Evolutionary conservation across 176 grass and related monocot species (phyloP).

Genomic region (Aegilops longissima): DNA sequence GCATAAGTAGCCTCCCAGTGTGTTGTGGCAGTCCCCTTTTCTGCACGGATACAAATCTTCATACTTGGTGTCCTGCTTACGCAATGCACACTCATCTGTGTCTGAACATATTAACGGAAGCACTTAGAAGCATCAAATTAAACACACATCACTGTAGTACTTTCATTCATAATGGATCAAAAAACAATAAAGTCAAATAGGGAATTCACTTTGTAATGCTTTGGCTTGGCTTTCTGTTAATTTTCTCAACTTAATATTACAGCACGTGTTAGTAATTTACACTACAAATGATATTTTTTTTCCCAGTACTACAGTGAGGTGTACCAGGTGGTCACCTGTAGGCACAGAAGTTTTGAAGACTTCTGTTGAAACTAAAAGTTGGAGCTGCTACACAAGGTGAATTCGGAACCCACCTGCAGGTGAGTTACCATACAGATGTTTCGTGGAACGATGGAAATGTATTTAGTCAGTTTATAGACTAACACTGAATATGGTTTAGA

Average conservation of each 20-base stretch:
- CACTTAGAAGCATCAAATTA: not conserved
- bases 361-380: not conserved
- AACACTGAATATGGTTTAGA: not conserved
- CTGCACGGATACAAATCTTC: not conserved
- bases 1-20: not conserved
- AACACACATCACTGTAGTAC: not conserved
- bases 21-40: not conserved
- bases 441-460: not conserved
- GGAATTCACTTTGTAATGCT: not conserved
- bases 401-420: not conserved
- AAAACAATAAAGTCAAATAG: not conserved
- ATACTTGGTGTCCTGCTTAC: not conserved
- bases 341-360: not conserved
- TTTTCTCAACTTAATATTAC: not conserved
- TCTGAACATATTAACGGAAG: not conserved
- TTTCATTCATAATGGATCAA: not conserved
- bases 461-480: not conserved
- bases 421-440: not conserved
- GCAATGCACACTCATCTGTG: constrained; percentile 2
- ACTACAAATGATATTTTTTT: not conserved
- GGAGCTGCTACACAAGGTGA: not conserved
- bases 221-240: not conserved
- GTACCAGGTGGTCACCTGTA: not conserved
- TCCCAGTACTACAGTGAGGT: not conserved
- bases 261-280: not conserved